phyloP scores from a whole-genome alignment of 2,329 filamentous ascomycete genomes.

The Diaporthe citrichinensis region DNA sequence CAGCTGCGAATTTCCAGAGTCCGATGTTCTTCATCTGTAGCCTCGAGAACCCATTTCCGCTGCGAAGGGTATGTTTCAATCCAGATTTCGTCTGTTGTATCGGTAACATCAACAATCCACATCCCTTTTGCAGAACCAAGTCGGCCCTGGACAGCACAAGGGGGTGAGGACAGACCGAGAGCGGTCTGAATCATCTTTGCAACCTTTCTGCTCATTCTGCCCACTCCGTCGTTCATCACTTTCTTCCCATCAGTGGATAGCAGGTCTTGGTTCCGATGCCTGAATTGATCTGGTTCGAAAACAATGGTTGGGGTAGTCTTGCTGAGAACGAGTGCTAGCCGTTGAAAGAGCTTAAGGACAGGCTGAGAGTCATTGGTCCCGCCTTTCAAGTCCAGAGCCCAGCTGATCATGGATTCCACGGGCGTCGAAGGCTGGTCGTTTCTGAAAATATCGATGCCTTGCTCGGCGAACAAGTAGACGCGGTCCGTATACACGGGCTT shows the following conservation, averaged over 20 bases:
- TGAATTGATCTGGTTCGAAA: constrained; percentile 63
- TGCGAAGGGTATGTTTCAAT: constrained; percentile 78
- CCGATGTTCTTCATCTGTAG: constrained; percentile 63
- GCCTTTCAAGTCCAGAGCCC: constrained; percentile 62
- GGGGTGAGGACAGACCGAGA: constrained; percentile 67
- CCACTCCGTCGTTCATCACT: constrained; percentile 78
- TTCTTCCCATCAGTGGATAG: constrained; percentile 53
- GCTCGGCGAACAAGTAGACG: constrained; percentile 69
- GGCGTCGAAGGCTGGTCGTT: constrained; percentile 47
- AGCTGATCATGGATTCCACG: constrained; percentile 62
- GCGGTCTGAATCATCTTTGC: constrained; percentile 64
- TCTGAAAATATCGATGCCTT: constrained; percentile 59
- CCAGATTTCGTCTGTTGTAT: constrained; percentile 67
- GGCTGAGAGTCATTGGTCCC: constrained; percentile 60
- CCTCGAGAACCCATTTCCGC: constrained; percentile 73
- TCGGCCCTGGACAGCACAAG: constrained; percentile 77
- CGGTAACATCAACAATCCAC: constrained; percentile 74
- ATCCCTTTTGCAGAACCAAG: constrained; percentile 82
- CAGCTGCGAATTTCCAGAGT: constrained; percentile 74
- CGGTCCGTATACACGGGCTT: constrained; percentile 56
- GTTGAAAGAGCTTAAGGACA: constrained; percentile 70
- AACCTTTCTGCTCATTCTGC: constrained; percentile 72
- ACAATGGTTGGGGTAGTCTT: constrained; percentile 62
- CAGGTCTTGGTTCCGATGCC: constrained; percentile 54
- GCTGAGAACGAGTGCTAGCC: constrained; percentile 69